Evolutionary conservation across 345 rosid genomes (phyloP).

Genomic region (Syzygium oleosum): DNA sequence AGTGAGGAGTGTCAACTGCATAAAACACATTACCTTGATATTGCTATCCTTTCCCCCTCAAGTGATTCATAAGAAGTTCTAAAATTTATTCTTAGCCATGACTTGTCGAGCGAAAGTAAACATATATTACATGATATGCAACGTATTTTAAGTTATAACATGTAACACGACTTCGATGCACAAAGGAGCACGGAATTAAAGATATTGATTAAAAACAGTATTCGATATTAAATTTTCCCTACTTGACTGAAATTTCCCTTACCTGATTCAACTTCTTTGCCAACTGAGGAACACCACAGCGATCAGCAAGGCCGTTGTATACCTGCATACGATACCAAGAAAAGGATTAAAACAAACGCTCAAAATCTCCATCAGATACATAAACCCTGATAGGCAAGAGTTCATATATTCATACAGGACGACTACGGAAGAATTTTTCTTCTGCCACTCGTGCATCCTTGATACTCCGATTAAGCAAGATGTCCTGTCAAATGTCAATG

Average conservation of each 20-base stretch:
- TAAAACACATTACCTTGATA: neutral
- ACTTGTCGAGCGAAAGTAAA: neutral
- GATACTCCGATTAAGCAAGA: constrained; percentile 68
- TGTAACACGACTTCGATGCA: neutral
- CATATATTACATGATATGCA: neutral
- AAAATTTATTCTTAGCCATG: neutral
- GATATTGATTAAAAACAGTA: neutral
- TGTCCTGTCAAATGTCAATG: constrained; percentile 45
- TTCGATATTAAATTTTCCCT: neutral
- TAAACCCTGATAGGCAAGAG: constrained; percentile 1
- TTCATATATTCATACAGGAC: constrained; percentile 49
- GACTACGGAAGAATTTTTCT: constrained; percentile 89
- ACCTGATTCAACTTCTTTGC: constrained; percentile 98
- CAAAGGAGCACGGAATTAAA: neutral
- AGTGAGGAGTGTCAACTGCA: neutral
- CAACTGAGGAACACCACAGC: constrained; percentile 88
- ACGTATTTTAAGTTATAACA: neutral
- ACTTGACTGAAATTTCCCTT: neutral
- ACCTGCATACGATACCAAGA: constrained; percentile 27
- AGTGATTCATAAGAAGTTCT: neutral
- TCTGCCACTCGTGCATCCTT: constrained; percentile 90
- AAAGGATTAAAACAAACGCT: neutral
- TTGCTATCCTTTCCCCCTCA: neutral
- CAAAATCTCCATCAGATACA: neutral
- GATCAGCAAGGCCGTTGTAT: constrained; percentile 81